Evolutionary conservation across 139 green algal genomes (phyloP).

Genomic region (Ulvella scutata): DNA sequence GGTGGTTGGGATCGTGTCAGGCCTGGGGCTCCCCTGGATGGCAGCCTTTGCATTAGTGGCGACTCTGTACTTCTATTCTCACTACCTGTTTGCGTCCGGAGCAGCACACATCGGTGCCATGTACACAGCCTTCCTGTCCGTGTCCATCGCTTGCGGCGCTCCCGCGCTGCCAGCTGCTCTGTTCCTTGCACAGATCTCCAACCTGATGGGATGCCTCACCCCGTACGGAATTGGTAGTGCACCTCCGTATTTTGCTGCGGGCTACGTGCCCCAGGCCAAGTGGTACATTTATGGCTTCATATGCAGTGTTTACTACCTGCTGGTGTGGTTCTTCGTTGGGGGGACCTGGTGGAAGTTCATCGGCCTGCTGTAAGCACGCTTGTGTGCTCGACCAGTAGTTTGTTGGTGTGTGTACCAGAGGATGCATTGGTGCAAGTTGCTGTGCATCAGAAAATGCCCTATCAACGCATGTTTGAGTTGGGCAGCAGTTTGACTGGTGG

Average conservation of each 20-base stretch:
- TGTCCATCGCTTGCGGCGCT: conserved; percentile 79
- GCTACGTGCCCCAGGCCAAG: conserved; percentile 46
- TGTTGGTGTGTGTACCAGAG: no score
- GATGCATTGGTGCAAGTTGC: no score
- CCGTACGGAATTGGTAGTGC: conserved; percentile 98
- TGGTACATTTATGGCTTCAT: conserved; percentile 64
- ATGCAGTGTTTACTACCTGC: conserved; percentile 85
- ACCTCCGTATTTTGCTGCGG: conserved; percentile 85
- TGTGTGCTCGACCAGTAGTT: no score
- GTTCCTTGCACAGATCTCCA: conserved; percentile 69
- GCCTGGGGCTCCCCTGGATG: conserved; percentile 87
- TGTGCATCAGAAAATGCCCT: no score
- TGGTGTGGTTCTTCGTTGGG: conserved; percentile 77
- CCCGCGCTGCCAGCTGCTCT: conserved; percentile 45
- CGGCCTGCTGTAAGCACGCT: conserved; percentile 52
- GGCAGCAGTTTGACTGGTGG: no score
- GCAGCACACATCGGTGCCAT: conserved; percentile 99
- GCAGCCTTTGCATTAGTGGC: conserved; percentile 77
- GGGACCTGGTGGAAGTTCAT: conserved; percentile 91
- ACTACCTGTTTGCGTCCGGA: conserved; percentile 98
- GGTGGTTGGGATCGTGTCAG: background rate
- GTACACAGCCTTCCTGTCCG: conserved; percentile 98
- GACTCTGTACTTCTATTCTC: conserved; percentile 96
- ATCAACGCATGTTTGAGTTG: no score
- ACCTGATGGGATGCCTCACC: conserved; percentile 98